Conservation (phyloP, 202 grass and related monocot genomes). For the Schoenoplectus tabernaemontani region DNA sequence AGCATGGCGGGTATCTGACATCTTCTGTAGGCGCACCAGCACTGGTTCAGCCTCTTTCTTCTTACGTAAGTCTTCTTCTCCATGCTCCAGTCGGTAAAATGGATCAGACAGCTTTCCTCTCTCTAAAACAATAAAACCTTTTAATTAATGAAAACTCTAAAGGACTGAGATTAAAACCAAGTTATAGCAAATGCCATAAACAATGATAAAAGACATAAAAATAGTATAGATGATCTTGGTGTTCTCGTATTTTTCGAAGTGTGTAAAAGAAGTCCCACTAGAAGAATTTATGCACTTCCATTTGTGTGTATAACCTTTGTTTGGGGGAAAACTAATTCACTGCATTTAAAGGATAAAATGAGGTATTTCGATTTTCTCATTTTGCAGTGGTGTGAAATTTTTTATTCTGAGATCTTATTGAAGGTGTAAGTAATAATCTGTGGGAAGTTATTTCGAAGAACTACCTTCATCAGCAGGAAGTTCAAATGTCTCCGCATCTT, state of each 20-base stretch:
- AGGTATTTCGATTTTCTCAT: not conserved
- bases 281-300: not conserved
- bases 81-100: slow-evolving; percentile 90
- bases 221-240: not conserved
- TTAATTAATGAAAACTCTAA: slow-evolving; percentile 27
- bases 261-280: not conserved
- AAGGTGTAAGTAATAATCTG: not conserved
- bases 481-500: slow-evolving; percentile 84
- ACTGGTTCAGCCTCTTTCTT: slow-evolving; percentile 94
- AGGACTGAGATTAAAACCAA: not conserved
- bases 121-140: slow-evolving; percentile 38
- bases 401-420: not conserved
- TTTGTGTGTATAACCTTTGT: too few relatives aligned
- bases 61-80: slow-evolving; percentile 75
- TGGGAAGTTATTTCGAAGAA: not conserved
- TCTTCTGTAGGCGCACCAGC: slow-evolving; percentile 66
- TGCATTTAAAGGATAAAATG: not conserved
- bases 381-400: not conserved
- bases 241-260: not conserved
- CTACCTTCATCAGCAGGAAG: slow-evolving; percentile 86
- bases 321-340: too few relatives aligned
- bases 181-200: not conserved
- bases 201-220: not conserved
- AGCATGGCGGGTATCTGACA: slow-evolving; percentile 61
- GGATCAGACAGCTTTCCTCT: slow-evolving; percentile 85